phyloP scores from a whole-genome alignment of 176 grass and related monocot species.

The Carex littledalei region DNA sequence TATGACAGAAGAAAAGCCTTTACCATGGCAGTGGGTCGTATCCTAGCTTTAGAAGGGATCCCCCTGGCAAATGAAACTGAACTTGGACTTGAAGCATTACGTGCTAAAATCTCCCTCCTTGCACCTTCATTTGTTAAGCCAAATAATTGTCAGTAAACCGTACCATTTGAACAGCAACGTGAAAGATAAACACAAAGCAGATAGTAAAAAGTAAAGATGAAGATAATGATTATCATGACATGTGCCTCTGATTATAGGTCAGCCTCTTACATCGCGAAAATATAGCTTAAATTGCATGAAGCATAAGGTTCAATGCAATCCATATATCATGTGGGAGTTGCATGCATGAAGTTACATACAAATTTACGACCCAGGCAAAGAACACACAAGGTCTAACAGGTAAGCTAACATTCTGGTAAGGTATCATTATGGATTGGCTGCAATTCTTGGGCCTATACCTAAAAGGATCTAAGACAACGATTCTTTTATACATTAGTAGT shows the following conservation, averaged over 20 bases:
- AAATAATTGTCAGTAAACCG: neutral
- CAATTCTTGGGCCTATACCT: neutral
- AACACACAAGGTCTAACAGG: neutral
- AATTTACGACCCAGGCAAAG: neutral
- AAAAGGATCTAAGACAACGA: neutral
- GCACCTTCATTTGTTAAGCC: neutral
- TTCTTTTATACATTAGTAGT: neutral
- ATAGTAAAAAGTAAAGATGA: neutral
- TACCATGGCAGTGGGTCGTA: neutral
- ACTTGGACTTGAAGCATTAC: neutral
- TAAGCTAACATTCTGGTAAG: neutral
- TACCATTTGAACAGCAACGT: neutral
- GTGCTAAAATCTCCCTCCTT: neutral
- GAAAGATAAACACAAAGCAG: neutral
- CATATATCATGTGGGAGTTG: neutral
- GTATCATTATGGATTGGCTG: neutral
- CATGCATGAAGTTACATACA: neutral
- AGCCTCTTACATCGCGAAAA: neutral
- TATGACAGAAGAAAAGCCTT: neutral
- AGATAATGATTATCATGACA: neutral
- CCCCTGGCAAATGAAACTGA: conserved; percentile 11
- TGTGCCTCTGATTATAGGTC: neutral
- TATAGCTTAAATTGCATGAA: neutral
- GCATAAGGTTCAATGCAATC: neutral
- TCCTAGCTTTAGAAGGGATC: conserved; percentile 16